Evolutionary conservation across 768 basidiomycete genomes (phyloP).

Genomic region (Leccinum ochraceum): DNA sequence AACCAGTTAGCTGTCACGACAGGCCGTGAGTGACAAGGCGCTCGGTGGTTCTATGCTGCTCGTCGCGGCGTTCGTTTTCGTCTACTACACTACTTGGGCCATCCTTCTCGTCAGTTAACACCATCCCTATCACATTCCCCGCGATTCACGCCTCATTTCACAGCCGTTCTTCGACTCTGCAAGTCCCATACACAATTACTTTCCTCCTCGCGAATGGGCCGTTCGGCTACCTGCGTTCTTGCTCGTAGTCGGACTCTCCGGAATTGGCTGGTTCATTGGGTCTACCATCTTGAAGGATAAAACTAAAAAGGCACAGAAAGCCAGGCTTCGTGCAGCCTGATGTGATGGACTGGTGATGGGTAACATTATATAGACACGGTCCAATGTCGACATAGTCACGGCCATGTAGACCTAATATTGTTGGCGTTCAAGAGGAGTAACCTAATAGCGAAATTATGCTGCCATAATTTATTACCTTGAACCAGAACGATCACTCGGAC

Average conservation of each 20-base stretch:
- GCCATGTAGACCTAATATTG: neutral
- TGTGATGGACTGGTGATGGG: neutral
- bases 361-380: neutral
- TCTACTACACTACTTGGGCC: slow-evolving; percentile 93
- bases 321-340: slow-evolving; percentile 62
- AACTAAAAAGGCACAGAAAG: slow-evolving; percentile 62
- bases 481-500: too few species aligned
- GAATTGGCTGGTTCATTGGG: slow-evolving; percentile 80
- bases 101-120: slow-evolving; percentile 69
- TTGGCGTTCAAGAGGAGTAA: neutral
- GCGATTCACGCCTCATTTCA: slow-evolving; percentile 10
- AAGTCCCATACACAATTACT: slow-evolving; percentile 73
- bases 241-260: slow-evolving; percentile 77
- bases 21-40: slow-evolving; percentile 82
- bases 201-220: slow-evolving; percentile 93
- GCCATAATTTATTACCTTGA: neutral
- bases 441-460: neutral
- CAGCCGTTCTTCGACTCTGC: slow-evolving; percentile 82
- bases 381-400: neutral
- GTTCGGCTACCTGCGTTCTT: slow-evolving; percentile 83
- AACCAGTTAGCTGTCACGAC: slow-evolving; percentile 9
- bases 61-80: slow-evolving; percentile 72
- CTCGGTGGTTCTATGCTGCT: slow-evolving; percentile 81
- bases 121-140: neutral
- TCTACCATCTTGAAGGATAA: slow-evolving; percentile 75